Evolutionary conservation across 2,329 filamentous ascomycete species (phyloP), one percentile per base, ranked within the genome.

Genomic region (Verticillium tricorpus): DNA sequence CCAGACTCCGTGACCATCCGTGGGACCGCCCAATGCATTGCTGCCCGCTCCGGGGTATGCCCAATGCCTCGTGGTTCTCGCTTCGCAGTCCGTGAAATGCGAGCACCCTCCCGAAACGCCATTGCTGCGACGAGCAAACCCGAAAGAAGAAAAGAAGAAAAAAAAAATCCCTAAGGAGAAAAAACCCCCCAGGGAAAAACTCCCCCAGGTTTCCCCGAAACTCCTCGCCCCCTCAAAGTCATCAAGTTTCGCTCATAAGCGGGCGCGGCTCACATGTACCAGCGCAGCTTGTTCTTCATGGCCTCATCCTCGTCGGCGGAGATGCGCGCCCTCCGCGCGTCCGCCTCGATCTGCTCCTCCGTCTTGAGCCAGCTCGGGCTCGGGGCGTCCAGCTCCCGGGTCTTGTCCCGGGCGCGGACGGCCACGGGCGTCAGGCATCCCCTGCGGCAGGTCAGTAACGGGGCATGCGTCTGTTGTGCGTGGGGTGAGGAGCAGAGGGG

Each of bases 301-400:
- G 79, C 75, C 62, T 82, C 80, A 58, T 84, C 80, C 50, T 34
- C 45, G 12, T 82, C 80, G 34, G 74, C 76, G 2, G 69, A 71
- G 19, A 73, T 55, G 58, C 76, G 72, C 9, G 75, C 75, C 59
- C 71, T 69, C 45, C 78, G 69, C 9, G 77, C 80, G 60, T 79
- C 77, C 59, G 77, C 76, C 56, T 76, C 66, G 61, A 84, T 78
- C 65, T 84, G 78, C 39, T 83, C 79, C 67, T 84, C 79, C 9
- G 74, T 75, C 70, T 74, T 77, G 64, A 76, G 65, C 63, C 58
- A 39, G 57, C 71, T 69, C 63, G 11, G 78, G 78, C 45, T 80
- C 76, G 64, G 79, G 81, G 58, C 60, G 22, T 17, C 19, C n/a
- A 28, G 14, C 19, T 35, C 19, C 31, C 35, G 55, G 22, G 25